Evolutionary conservation across 805 yeast genomes (phyloP), one percentile per base, ranked within the genome.

Genomic region (Ogataea corticis): DNA sequence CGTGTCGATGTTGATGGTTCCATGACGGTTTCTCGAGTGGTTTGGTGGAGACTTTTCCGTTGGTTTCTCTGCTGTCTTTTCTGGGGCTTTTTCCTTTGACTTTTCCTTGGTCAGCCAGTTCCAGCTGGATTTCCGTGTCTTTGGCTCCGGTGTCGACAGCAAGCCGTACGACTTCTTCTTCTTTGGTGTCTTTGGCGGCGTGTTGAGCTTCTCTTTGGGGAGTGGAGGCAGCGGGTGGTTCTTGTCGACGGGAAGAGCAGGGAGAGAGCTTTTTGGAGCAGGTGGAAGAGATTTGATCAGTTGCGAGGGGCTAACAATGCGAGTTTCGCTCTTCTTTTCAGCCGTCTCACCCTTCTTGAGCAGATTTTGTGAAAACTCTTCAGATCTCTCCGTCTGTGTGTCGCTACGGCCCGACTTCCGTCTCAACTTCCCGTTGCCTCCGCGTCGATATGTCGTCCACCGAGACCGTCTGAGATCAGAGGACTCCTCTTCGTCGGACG

Each of bases 361-460:
- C 33, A 48, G 36, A 19, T 43, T 48, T 31, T 35, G 56, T 14
- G 42, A 40, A 35, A 27, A 35, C 31, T 48, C 53, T 35, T 44
- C 56, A 37, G 44, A 41, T 15, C 36, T 39, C 17, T 30, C 41
- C 18, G 9, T 21, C 25, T 21, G 25, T 5, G 5, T 21, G 25
- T 21, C 25, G 9, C 9, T 21, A 6, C 9, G 5, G 25, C 9
- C 25, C 25, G 25, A 21, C 9, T 21, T 21, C 7, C 25, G 25
- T 9, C 25, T 5, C 25, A 21, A 6, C 25, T 21, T 21, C 7
- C 25, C 25, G 25, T 31, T 25, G 19, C 61, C 49, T 12, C 70
- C 71, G 59, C 71, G 66, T 50, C 77, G 68, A 54, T 77, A 76
- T 0, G 80, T 73, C 25, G 77, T 70, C 71, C 80, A 76, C 53